Base-by-base conservation (phyloP, 495 filamentous ascomycete species). In the Elaphomyces granulatus region DNA sequence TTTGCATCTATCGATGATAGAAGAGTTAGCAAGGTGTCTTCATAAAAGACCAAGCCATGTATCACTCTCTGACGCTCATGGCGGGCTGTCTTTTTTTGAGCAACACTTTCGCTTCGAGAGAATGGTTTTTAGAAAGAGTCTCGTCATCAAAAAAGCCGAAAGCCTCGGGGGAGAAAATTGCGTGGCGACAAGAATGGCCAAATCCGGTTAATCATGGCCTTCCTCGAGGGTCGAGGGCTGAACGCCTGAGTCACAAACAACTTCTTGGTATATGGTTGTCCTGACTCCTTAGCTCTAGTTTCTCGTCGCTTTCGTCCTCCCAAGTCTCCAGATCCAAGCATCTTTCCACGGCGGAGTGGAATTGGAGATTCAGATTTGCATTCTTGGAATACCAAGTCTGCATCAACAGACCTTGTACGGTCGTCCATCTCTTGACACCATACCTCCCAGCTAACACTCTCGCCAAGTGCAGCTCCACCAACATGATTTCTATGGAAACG, bases 171-270 rank as follows among this genome's bases (percentile, higher is more conserved):
- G 36, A 1, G 28, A 37, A n/a, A 4, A 19, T 12, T 20, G 34
- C n/a, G n/a, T 37, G 17, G 28, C 19, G 4, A 37, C 16, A 15
- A 16, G 18, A 12, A 21, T 37, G 16, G 15, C 17, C 28, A 23
- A 10, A 37, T 37, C 36, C 15, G 17, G 10, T n/a, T 37, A 1
- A 37, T 23, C 28, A 23, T 21, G 19, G 12, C 36, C 36, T 21
- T 2, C 19, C 28, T 10, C 16, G 19, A 8, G 28, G 15, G 18
- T 37, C 36, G 3, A 37, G 7, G 10, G 16, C 36, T 37, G 36
- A 37, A 37, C 10, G 36, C 36, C 23, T 23, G 36, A 15, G 15
- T 38, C n/a, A 38, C 35, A n/a, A n/a, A 37, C 17, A 17, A 37
- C 35, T 3, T 37, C 35, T 12, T 37, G 35, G 15, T 37, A 37